Evolutionary conservation across 2,329 filamentous ascomycete genomes (phyloP).

Genomic region (Trichoderma sp.): DNA sequence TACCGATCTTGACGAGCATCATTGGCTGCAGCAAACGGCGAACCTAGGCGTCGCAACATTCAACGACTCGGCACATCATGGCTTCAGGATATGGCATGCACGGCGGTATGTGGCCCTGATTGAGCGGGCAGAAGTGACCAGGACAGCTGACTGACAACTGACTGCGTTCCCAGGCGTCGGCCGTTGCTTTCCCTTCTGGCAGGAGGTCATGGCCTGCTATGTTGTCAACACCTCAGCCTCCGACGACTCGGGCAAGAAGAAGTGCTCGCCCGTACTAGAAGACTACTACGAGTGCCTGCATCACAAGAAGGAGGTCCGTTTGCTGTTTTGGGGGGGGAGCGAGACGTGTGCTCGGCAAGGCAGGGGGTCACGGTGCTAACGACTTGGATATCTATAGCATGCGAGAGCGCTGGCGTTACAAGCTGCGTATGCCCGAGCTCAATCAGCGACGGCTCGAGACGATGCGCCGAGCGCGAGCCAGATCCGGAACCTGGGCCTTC

Average conservation of each 20-base stretch:
- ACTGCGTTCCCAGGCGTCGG: constrained; percentile 53
- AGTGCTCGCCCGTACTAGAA: constrained; percentile 82
- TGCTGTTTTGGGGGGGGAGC: not conserved
- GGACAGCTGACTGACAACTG: constrained; percentile 29
- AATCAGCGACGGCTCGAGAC: constrained; percentile 74
- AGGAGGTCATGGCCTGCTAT: constrained; percentile 98
- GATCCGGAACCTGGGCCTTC: constrained; percentile 82
- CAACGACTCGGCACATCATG: constrained; percentile 54
- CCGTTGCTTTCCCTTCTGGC: constrained; percentile 99
- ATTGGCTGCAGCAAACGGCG: constrained; percentile 21
- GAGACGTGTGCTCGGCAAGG: too few relatives aligned
- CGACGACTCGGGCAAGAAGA: constrained; percentile 78
- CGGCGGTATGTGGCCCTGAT: constrained; percentile 62
- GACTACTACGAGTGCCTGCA: constrained; percentile 99
- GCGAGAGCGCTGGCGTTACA: constrained; percentile 78
- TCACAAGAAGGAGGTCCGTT: constrained; percentile 93
- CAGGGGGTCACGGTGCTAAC: not conserved
- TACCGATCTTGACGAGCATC: constrained; percentile 21
- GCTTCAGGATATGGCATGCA: constrained; percentile 80
- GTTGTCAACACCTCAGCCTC: constrained; percentile 86
- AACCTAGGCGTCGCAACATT: constrained; percentile 34
- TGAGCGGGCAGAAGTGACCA: not conserved
- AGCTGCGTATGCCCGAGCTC: constrained; percentile 79
- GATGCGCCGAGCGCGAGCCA: constrained; percentile 79
- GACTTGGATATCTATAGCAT: constrained; percentile 55